Conservation (phyloP, 495 filamentous ascomycete species). For the Neurospora sp. region DNA sequence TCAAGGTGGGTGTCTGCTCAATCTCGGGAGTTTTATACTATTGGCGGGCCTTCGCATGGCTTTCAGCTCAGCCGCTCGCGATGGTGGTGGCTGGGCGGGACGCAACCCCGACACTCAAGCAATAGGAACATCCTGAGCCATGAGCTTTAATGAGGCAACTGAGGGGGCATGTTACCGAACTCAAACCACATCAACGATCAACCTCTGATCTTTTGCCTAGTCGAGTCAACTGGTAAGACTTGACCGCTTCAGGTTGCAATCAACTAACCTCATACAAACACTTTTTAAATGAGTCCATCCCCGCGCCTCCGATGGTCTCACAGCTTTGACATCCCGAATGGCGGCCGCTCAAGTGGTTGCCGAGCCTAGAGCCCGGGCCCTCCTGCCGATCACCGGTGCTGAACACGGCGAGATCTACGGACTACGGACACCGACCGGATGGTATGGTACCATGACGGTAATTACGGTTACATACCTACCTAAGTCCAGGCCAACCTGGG, state of each 20-base stretch:
- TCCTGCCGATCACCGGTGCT: not conserved
- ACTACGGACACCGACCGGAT: not conserved
- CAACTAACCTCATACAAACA: not conserved
- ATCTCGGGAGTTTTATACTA: not conserved
- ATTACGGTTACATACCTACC: not conserved
- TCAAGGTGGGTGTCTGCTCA: not conserved
- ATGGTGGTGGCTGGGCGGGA: not conserved
- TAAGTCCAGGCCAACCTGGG: too few relatives aligned
- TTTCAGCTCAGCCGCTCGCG: not conserved
- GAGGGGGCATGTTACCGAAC: not conserved
- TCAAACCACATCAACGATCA: not conserved
- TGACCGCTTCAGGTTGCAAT: not conserved
- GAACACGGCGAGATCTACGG: not conserved
- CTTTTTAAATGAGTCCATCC: not conserved
- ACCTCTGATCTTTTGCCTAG: not conserved
- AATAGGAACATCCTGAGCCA: not conserved
- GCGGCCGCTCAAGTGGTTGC: not conserved
- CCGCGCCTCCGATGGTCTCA: not conserved
- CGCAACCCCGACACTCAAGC: not conserved
- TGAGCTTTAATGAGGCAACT: not conserved
- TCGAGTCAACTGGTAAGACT: not conserved
- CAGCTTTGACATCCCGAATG: not conserved
- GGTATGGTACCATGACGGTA: not conserved
- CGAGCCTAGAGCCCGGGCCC: not conserved
- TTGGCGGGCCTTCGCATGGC: not conserved